These are phyloP conservation scores for Pseudodiploospora longispora DNA, from an alignment of 2,329 filamentous ascomycete species.

Conservation along the genomic window DNA sequence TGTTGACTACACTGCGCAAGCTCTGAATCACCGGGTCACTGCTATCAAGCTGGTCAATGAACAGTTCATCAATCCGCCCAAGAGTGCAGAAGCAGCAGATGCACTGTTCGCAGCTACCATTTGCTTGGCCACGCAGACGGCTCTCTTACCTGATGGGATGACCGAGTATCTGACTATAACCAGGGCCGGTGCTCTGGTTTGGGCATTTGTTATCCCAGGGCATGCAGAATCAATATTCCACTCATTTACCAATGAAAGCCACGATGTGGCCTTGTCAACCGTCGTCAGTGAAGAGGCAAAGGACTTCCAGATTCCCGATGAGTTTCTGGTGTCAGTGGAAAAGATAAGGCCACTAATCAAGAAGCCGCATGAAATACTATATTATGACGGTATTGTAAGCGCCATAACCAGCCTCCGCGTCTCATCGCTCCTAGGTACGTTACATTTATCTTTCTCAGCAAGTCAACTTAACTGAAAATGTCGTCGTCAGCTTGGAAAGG, in stretches of 20 bases:
- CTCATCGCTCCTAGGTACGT: constrained; percentile 14
- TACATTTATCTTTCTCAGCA: not conserved
- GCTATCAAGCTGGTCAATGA: constrained; percentile 28
- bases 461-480: no score
- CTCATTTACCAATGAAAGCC: constrained; percentile 16
- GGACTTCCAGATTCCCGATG: constrained; percentile 11
- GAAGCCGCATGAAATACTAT: constrained; percentile 11
- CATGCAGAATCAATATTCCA: constrained; percentile 15
- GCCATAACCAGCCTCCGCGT: constrained; percentile 8
- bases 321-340: constrained; percentile 12
- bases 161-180: constrained; percentile 28
- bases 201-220: constrained; percentile 13
- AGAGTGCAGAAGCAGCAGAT: constrained; percentile 24
- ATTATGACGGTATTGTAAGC: constrained; percentile 11
- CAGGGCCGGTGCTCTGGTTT: constrained; percentile 20
- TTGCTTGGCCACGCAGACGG: constrained; percentile 27
- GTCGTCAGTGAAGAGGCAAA: constrained; percentile 15
- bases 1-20: constrained; percentile 18
- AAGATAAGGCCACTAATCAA: constrained; percentile 12
- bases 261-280: constrained; percentile 14
- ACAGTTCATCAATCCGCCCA: constrained; percentile 17
- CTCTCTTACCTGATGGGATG: constrained; percentile 29
- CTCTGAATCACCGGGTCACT: constrained; percentile 26
- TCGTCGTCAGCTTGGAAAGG: constrained; percentile 3
- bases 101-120: constrained; percentile 27